phyloP scores from a whole-genome alignment of 2,329 filamentous ascomycete species.

The Metarhizium album region DNA sequence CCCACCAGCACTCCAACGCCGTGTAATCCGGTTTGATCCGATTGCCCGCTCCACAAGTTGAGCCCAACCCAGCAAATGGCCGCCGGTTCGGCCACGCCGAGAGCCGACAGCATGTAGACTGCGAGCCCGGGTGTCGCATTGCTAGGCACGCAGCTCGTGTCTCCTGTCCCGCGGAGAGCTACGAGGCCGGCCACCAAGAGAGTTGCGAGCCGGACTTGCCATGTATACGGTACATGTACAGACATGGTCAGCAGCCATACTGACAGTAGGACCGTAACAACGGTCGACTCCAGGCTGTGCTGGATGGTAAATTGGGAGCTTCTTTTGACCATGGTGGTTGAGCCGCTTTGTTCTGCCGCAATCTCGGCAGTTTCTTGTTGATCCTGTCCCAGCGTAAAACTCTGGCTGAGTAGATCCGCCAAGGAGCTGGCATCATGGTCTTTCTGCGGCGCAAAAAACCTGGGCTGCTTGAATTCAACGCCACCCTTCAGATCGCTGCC shows the following conservation, averaged over 20 bases:
- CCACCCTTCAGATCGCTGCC: conserved; percentile 8
- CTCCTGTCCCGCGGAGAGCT: conserved; percentile 20
- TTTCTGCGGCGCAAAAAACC: conserved; percentile 42
- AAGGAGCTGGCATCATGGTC: conserved; percentile 28
- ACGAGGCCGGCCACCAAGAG: conserved; percentile 19
- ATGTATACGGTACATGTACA: conserved; percentile 13
- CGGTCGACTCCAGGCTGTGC: conserved; percentile 9
- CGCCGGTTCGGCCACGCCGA: conserved; percentile 22
- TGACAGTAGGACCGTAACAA: conserved; percentile 13
- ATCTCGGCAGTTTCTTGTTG: conserved; percentile 5
- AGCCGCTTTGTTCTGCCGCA: neutral
- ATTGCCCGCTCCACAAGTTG: conserved; percentile 18
- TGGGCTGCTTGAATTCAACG: conserved; percentile 46
- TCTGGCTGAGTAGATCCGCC: conserved; percentile 33
- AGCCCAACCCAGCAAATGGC: conserved; percentile 23
- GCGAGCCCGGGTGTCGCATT: conserved; percentile 10
- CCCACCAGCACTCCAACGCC: conserved; percentile 18
- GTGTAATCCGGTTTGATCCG: conserved; percentile 13
- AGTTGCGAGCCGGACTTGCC: conserved; percentile 17
- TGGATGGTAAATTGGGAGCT: neutral
- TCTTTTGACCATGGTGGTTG: neutral
- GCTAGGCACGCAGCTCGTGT: conserved; percentile 11
- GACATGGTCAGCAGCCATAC: conserved; percentile 16
- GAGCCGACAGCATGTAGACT: conserved; percentile 15
- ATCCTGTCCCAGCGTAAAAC: conserved; percentile 30